These are phyloP conservation scores for Globisporangium lucens DNA, from an alignment of 352 stramenopile species.

Conservation along the genomic window DNA sequence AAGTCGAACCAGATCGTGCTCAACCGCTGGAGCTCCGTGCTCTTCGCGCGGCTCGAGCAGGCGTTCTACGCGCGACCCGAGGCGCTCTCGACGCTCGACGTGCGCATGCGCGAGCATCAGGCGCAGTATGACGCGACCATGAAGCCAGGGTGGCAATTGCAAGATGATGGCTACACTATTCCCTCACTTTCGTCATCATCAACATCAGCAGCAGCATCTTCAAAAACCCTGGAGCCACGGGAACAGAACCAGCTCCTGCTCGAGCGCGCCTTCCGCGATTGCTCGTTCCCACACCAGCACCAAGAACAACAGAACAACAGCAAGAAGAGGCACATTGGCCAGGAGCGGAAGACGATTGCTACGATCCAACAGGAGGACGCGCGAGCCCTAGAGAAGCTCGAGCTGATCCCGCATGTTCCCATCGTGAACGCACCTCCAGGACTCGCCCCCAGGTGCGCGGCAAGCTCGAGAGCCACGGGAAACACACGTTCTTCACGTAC, in stretches of 20 bases:
- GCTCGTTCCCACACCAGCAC: slow-evolving; percentile 49
- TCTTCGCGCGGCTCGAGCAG: slow-evolving; percentile 64
- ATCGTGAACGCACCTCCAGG: slow-evolving; percentile 41
- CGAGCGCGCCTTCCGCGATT: slow-evolving; percentile 62
- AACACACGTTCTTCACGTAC: slow-evolving; percentile 66
- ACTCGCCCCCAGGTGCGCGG: slow-evolving; percentile 54
- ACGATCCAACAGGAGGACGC: slow-evolving; percentile 36
- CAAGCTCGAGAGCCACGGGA: slow-evolving; percentile 60
- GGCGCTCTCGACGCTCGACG: slow-evolving; percentile 58
- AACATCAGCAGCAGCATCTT: background rate
- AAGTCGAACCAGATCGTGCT: slow-evolving; percentile 71
- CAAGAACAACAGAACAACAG: slow-evolving; percentile 15
- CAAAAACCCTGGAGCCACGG: slow-evolving; percentile 28
- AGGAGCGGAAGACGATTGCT: slow-evolving; percentile 18
- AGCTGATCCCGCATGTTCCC: slow-evolving; percentile 44
- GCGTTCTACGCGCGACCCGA: slow-evolving; percentile 57
- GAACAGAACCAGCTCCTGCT: slow-evolving; percentile 60
- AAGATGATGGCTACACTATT: background rate
- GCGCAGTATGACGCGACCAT: slow-evolving; percentile 40
- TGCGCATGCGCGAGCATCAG: slow-evolving; percentile 55
- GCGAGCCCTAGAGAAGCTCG: slow-evolving; percentile 28
- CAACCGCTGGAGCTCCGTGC: slow-evolving; percentile 61
- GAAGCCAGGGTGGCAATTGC: slow-evolving; percentile 16
- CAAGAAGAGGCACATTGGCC: slow-evolving; percentile 21
- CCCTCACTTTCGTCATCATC: background rate